Base-by-base conservation (phyloP, 495 filamentous ascomycete species). In the Patellaria atrata region DNA sequence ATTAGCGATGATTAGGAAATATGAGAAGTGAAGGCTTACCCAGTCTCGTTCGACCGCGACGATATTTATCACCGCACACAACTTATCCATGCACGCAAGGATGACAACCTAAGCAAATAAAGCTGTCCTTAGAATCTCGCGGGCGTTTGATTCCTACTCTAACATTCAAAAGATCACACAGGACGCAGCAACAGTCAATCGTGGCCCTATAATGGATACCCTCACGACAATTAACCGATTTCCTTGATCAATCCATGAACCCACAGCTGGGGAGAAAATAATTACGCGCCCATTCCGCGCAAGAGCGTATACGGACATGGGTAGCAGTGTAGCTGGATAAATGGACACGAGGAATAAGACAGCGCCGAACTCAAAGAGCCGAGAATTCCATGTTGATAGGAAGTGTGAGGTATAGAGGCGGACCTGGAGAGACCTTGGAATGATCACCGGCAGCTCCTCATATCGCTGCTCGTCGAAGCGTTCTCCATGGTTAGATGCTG, bases 401-500 rank as follows among this genome's bases (percentile, higher is more conserved):
- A 32, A 41, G 33, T 51, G 47, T 2, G 47, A 51, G 5, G 47
- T 15, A 35, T 51, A 51, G 10, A 51, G 33, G n/a, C n/a, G n/a
- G n/a, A n/a, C n/a, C n/a, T n/a, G n/a, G n/a, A n/a, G n/a, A n/a
- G n/a, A n/a, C n/a, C n/a, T n/a, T n/a, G n/a, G n/a, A n/a, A n/a
- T n/a, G n/a, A n/a, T n/a, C n/a, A n/a, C n/a, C n/a, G n/a, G n/a
- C n/a, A 82, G 43, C 66, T 80, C 3, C 70, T 60, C 26, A 77
- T 75, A 1, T 65, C 61, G 0, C 48, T 77, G 4, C 59, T 65
- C 43, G 58, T 55, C 4, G 76, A 77, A 52, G 69, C 68, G 14
- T 58, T 79, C 13, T 51, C 68, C 37, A 56, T 80, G 6, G 44
- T 73, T 31, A 77, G 72, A 59, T 82, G 77, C 52, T 68, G 75